A percentile compares a stretch with the other conserved stretches of the same genome.
These are phyloP conservation scores for Austroboletus festivus DNA, from an alignment of 768 basidiomycete genomes.

Conservation along the genomic window DNA sequence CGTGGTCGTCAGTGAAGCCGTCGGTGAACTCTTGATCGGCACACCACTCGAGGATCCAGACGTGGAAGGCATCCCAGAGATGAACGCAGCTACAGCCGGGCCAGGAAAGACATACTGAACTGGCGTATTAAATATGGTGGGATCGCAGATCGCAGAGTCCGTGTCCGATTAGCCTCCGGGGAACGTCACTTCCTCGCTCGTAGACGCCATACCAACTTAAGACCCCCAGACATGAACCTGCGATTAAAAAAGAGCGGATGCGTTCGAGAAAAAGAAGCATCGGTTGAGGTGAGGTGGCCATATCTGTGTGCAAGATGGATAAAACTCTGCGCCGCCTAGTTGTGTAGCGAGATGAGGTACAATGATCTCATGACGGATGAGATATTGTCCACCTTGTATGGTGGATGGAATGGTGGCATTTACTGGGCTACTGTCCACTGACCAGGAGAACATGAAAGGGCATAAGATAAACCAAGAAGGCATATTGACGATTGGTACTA, in stretches of 20 bases:
- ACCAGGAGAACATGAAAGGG: not conserved
- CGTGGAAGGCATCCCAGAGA: constrained; percentile 18
- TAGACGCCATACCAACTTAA: constrained; percentile 44
- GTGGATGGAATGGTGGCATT: constrained; percentile 45
- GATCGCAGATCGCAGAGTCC: constrained; percentile 69
- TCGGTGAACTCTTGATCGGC: constrained; percentile 3
- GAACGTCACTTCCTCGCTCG: constrained; percentile 54
- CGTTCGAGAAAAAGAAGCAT: not conserved
- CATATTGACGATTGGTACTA: too few species aligned
- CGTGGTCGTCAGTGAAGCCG: constrained; percentile 5
- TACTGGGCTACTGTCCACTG: constrained; percentile 41
- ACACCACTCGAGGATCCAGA: constrained; percentile 2
- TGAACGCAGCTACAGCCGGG: constrained; percentile 44
- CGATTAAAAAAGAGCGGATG: not conserved
- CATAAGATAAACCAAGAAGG: too few species aligned
- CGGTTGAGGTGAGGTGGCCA: too few species aligned
- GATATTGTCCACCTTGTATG: constrained; percentile 65
- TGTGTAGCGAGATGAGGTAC: constrained; percentile 64
- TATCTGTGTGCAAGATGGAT: constrained; percentile 63
- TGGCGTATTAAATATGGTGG: constrained; percentile 36
- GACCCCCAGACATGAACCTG: constrained; percentile 56
- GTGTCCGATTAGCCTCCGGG: constrained; percentile 71
- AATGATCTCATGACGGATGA: constrained; percentile 79
- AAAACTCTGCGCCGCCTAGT: constrained; percentile 73
- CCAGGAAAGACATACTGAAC: constrained; percentile 50